These are phyloP conservation scores for Verruconis gallopava DNA, from an alignment of 2,329 filamentous ascomycete species.

Conservation along the genomic window DNA sequence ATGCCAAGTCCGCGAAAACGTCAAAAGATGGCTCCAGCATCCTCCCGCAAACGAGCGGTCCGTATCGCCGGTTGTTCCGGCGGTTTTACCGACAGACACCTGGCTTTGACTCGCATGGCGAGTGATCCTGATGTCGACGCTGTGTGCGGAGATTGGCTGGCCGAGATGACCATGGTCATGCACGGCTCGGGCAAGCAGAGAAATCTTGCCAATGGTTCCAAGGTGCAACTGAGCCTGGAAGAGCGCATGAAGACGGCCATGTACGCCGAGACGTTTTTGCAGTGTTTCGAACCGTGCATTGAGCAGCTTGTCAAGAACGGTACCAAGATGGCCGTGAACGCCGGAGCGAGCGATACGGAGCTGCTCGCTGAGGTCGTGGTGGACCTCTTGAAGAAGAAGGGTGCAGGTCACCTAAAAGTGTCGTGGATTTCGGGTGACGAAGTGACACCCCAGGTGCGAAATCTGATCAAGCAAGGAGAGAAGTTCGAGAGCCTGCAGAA, in stretches of 20 bases:
- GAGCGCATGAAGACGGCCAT: not conserved
- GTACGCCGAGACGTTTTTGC: conserved; percentile 10
- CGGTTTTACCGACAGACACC: conserved; percentile 2
- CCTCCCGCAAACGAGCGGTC: conserved; percentile 15
- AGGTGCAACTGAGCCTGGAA: conserved; percentile 1
- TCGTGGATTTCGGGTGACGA: conserved; percentile 11
- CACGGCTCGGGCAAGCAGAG: conserved; percentile 8
- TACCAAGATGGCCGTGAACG: conserved; percentile 5
- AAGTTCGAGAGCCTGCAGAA: conserved; percentile 9
- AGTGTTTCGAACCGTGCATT: conserved; percentile 6
- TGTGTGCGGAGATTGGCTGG: conserved; percentile 15
- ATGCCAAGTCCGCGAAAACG: too few relatives aligned
- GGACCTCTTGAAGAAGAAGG: conserved; percentile 5
- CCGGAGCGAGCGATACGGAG: conserved; percentile 5
- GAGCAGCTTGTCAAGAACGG: conserved; percentile 1
- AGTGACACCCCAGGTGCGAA: conserved; percentile 11
- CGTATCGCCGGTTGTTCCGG: conserved; percentile 5
- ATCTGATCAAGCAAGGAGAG: conserved; percentile 10
- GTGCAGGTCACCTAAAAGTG: conserved; percentile 3
- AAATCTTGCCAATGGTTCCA: not conserved
- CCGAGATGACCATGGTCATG: conserved; percentile 12
- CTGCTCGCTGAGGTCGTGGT: conserved; percentile 2
- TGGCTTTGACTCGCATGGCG: not conserved
- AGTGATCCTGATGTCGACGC: conserved; percentile 9
- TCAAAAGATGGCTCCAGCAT: not conserved